phyloP scores from a whole-genome alignment of 176 grass and related monocot species.

The Oryza officinalis region DNA sequence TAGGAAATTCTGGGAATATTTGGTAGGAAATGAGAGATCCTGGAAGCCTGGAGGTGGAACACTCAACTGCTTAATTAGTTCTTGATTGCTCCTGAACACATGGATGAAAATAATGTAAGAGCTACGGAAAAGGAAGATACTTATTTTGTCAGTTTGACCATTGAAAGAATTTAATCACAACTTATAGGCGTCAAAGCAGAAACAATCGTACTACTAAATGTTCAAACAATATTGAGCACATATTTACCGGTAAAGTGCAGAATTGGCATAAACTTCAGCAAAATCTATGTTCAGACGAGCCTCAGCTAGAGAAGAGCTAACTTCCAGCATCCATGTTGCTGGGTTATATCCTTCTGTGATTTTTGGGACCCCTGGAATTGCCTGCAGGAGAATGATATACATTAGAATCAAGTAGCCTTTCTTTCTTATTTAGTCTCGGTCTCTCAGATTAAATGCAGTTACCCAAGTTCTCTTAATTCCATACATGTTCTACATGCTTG shows the following conservation, averaged over 20 bases:
- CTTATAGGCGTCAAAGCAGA: neutral
- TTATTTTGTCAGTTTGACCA: conserved; percentile 5
- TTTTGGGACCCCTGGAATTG: conserved; percentile 62
- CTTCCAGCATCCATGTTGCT: conserved; percentile 81
- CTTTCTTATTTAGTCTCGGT: neutral
- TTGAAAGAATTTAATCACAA: neutral
- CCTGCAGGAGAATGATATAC: conserved; percentile 38
- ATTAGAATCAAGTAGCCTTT: neutral
- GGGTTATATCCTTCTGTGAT: conserved; percentile 69
- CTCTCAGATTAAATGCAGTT: neutral
- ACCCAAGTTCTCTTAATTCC: neutral
- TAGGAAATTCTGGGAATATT: conserved; percentile 59
- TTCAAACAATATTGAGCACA: neutral
- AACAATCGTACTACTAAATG: neutral
- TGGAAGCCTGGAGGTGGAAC: conserved; percentile 37
- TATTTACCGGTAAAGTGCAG: conserved; percentile 61
- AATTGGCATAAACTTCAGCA: conserved; percentile 64
- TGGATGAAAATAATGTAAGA: conserved; percentile 11
- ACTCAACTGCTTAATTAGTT: conserved; percentile 69
- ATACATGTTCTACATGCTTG: neutral
- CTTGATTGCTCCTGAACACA: conserved; percentile 39
- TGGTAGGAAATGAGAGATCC: conserved; percentile 65
- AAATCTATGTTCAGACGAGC: conserved; percentile 55
- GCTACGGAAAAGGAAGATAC: neutral
- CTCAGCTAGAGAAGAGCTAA: conserved; percentile 52